Conservation (phyloP, 2,329 filamentous ascomycete species). For the Calonectria montana region DNA sequence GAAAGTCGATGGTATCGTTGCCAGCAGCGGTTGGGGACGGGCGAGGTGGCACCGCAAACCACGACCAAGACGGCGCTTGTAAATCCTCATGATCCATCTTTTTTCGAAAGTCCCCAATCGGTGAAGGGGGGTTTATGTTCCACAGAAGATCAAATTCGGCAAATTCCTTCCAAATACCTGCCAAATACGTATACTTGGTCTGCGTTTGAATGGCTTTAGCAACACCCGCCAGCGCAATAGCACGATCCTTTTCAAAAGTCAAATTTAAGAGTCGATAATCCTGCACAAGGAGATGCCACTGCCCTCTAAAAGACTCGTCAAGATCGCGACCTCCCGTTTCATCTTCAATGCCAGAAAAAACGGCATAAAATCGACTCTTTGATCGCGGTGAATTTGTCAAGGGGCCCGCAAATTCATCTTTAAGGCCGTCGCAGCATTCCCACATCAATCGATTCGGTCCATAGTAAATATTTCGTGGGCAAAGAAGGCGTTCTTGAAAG, state of each 20-base stretch:
- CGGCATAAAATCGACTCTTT: background rate
- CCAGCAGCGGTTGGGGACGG: background rate
- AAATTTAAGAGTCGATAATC: slow-evolving; percentile 10
- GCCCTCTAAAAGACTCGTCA: slow-evolving; percentile 8
- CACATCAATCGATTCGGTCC: background rate
- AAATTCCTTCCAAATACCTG: slow-evolving; percentile 24
- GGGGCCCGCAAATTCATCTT: background rate
- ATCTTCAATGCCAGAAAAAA: background rate
- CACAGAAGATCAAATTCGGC: slow-evolving; percentile 20
- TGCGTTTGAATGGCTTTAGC: slow-evolving; percentile 5
- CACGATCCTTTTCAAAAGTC: slow-evolving; percentile 9
- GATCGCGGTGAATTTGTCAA: background rate
- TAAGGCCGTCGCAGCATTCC: background rate
- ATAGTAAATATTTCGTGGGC: background rate
- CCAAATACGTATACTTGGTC: slow-evolving; percentile 11
- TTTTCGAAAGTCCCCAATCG: background rate
- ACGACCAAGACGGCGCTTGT: slow-evolving; percentile 17
- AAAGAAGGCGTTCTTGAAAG: background rate
- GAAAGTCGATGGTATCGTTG: slow-evolving; percentile 16
- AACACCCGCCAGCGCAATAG: slow-evolving; percentile 14
- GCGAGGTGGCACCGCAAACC: slow-evolving; percentile 13
- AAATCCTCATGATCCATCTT: background rate
- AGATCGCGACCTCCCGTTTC: background rate
- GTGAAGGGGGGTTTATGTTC: background rate
- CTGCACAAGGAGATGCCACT: slow-evolving; percentile 8